Evolutionary conservation across 2,329 filamentous ascomycete species (phyloP), one percentile per base, ranked within the genome.

Genomic region (Cladosporium sp.): DNA sequence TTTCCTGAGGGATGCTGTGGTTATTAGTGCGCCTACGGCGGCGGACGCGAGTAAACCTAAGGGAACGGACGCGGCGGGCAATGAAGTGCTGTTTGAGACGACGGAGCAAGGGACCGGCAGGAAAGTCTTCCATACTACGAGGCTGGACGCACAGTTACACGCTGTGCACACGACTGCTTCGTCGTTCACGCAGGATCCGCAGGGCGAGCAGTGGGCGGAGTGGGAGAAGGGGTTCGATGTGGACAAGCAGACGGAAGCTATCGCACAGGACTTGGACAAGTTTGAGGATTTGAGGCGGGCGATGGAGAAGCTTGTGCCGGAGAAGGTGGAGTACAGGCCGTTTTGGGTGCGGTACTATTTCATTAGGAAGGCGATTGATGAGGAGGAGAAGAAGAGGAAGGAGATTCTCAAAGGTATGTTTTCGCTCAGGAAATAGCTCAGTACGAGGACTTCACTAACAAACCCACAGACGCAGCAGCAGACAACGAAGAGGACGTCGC

Each of bases 331-430:
- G 36, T 99, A 99, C 74, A 85, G 83, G 61, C 86, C 90, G 61
- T 99, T 99, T 77, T 99, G 95, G 94, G 90, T 86, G 76, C 86
- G 95, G 64, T 99, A 99, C 79, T 98, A 98, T 77, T 99, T 97
- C 82, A 81, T 98, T 68, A 86, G 94, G 73, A 90, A 96, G 74
- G 92, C 95, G 18, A 91, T 99, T 68, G 94, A 98, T 81, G 93
- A 91, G 28, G 93, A 97, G 65, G 95, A 99, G 80, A 89, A 90
- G 73, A 88, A 92, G 77, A 85, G 95, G 77, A 89, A 90, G 72
- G 95, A 99, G 77, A 85, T 99, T 65, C 82, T 99, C 25, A 96
- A 96, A 79, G 94, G 94, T 96, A 82, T 68, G 85, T 65, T 16
- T 16, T 8, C 30, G 36, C 5, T 5, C 5, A 11, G 3, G 18